Base-by-base conservation (phyloP, 2,329 filamentous ascomycete species). In the Talaromyces pinophilus region DNA sequence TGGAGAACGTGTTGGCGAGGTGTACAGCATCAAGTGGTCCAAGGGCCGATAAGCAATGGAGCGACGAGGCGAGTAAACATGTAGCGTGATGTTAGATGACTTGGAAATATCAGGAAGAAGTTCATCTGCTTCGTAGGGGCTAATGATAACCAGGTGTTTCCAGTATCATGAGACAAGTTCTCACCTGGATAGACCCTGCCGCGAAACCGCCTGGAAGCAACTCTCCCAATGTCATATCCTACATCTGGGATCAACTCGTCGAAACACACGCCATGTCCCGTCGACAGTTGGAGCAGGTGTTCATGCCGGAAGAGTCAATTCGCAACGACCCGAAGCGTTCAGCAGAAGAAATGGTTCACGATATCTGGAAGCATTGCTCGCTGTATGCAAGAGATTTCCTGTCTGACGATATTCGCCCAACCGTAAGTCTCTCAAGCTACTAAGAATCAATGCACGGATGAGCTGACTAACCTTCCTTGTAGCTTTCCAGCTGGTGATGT, bases 121-220 rank as follows among this genome's bases (percentile, higher is more conserved):
- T 1, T 75, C 15, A 2, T 90, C 80, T 0, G 86, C 88, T 69
- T 92, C 90, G 33, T 76, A 85, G 0, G 86, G 85, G 69, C 87
- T 90, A 70, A 90, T 80, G 25, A 90, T 75, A 0, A 90, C 67
- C 5, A n/a, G 40, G 40, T 42, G 40, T n/a, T 42, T n/a, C 40
- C 2, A 46, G 42, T 8, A n/a, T 22, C 17, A 46, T 46, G 42
- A 46, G 7, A 19, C 42, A 42, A 17, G 42, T 46, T 10, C 42
- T 46, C 8, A 19, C n/a, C 11, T 46, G n/a, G 42, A 19, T 46
- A 8, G n/a, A 19, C 3, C 33, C 33, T 35, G 30, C 30, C 7
- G 7, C 7, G 7, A 33, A 8, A 8, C 30, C 5, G 7, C 30
- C 30, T 33, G 7, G 30, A 33, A 33, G 30, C 30, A 33, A 33